These are phyloP conservation scores for Galeopsis tetrahit DNA, from an alignment of 257 asterid species.

Conservation along the genomic window DNA sequence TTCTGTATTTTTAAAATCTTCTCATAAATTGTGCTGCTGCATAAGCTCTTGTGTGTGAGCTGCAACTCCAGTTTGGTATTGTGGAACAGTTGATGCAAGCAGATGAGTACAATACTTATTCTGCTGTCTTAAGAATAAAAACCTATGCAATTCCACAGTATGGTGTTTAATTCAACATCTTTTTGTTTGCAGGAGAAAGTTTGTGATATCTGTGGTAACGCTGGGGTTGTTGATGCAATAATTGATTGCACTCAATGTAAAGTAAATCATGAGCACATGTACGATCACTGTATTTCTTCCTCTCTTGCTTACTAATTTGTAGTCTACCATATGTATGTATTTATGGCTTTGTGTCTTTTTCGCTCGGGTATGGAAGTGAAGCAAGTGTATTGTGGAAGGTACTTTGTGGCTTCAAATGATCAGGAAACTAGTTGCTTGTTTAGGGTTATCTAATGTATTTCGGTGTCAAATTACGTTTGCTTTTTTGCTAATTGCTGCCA, in stretches of 20 bases:
- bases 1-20: neutral
- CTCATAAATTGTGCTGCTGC: neutral
- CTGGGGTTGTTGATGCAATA: constrained; percentile 49
- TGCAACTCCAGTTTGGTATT: neutral
- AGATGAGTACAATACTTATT: constrained; percentile 2
- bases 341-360: neutral
- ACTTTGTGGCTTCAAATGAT: neutral
- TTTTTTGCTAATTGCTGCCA: neutral
- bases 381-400: neutral
- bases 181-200: constrained; percentile 50
- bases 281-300: constrained; percentile 38
- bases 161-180: constrained; percentile 24
- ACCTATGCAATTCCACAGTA: neutral
- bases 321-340: constrained; percentile 7
- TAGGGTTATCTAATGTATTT: neutral
- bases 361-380: constrained; percentile 6
- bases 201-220: constrained; percentile 69
- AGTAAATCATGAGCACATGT: constrained; percentile 57
- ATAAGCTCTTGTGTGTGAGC: constrained; percentile 5
- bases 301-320: constrained; percentile 6
- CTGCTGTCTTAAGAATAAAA: neutral
- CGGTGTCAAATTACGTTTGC: constrained; percentile 23
- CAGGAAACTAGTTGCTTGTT: constrained; percentile 26
- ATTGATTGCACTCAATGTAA: constrained; percentile 58
- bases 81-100: constrained; percentile 19